phyloP scores from a whole-genome alignment of 129 eudicot genomes.

The Escallonia rubra region DNA sequence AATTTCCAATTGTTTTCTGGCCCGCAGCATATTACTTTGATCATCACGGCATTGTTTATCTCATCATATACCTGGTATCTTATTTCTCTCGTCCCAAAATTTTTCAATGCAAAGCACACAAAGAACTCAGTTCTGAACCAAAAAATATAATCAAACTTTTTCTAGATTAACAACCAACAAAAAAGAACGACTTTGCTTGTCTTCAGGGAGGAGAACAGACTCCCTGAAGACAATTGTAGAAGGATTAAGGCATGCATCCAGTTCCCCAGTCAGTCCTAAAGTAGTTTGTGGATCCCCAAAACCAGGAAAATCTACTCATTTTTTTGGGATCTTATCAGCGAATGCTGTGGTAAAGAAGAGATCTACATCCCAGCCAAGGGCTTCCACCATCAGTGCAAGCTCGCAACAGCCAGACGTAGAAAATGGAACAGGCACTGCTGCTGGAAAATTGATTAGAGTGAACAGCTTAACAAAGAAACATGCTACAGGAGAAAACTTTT shows the following conservation, averaged over 20 bases:
- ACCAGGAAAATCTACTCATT: constrained; percentile 35
- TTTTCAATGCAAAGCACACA: too few species aligned
- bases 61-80: constrained; percentile 51
- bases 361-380: constrained; percentile 77
- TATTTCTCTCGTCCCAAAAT: constrained; percentile 35
- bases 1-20: constrained; percentile 50
- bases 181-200: constrained; percentile 27
- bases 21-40: constrained; percentile 57
- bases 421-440: constrained; percentile 8
- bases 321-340: constrained; percentile 53
- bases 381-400: constrained; percentile 33
- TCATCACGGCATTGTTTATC: constrained; percentile 40
- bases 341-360: constrained; percentile 49
- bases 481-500: constrained; percentile 34
- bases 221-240: constrained; percentile 89
- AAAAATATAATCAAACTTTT: too few species aligned
- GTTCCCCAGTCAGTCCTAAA: constrained; percentile 15
- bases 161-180: too few species aligned
- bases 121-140: too few species aligned
- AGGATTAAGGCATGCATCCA: constrained; percentile 58
- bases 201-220: too few species aligned
- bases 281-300: constrained; percentile 36
- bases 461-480: constrained; percentile 31
- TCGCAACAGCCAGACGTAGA: constrained; percentile 32
- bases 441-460: constrained; percentile 17